Percentiles rank a stretch among this genome's conserved stretches.
Conservation (phyloP, 331 rosid genomes). For the Telfairia occidentalis region DNA sequence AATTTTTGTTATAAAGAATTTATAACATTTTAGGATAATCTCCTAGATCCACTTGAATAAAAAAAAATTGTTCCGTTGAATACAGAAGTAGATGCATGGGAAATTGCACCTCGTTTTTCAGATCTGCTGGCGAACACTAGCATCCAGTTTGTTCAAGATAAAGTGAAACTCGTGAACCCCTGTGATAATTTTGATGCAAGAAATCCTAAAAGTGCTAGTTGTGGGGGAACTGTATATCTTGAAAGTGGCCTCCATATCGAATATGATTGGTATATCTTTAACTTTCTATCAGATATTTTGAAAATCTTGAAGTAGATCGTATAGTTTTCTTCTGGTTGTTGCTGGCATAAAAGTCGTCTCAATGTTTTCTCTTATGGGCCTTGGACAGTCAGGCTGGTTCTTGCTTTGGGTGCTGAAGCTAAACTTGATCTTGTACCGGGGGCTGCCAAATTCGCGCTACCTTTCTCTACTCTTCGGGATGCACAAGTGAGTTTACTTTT, state of each 20-base stretch:
- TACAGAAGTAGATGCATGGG: conserved; percentile 94
- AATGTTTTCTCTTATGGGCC: conserved; percentile 14
- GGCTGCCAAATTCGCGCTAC: conserved; percentile 65
- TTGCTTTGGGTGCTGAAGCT: conserved; percentile 91
- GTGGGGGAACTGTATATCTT: conserved; percentile 76
- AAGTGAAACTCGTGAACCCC: conserved; percentile 55
- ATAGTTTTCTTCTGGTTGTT: not conserved
- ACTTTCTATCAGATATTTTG: not conserved
- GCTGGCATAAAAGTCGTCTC: not conserved
- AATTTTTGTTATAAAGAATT: conserved; percentile 11
- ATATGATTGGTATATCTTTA: conserved; percentile 74
- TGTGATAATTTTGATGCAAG: conserved; percentile 41
- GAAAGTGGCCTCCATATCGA: conserved; percentile 85
- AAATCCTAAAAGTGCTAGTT: conserved; percentile 32
- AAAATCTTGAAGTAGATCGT: not conserved
- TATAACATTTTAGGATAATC: conserved; percentile 1
- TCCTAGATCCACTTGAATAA: not conserved
- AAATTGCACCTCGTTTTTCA: conserved; percentile 87
- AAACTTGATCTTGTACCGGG: conserved; percentile 85
- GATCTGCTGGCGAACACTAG: conserved; percentile 67
- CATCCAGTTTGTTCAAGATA: conserved; percentile 70
- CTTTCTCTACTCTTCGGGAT: conserved; percentile 83
- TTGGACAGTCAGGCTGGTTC: conserved; percentile 98
- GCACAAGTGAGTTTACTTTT: conserved; percentile 49
- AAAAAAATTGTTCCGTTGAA: conserved; percentile 11